phyloP scores from a whole-genome alignment of 345 rosid genomes.

The Xanthoceras sorbifolium region DNA sequence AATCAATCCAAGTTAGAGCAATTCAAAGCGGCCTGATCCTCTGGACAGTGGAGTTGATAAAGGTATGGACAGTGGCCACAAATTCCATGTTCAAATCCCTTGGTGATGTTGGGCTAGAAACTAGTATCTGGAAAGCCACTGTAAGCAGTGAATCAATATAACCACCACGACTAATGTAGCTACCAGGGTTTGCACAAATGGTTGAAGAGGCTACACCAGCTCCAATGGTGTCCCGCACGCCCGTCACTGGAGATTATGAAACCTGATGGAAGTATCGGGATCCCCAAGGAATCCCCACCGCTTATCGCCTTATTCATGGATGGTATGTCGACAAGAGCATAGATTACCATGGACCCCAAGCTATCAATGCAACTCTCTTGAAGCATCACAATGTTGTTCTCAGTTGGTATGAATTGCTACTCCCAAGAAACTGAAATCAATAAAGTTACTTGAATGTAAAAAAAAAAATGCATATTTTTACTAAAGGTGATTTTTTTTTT shows the following conservation, averaged over 20 bases:
- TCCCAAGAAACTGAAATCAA: no score
- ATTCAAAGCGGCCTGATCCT: constrained; percentile 44
- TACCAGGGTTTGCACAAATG: constrained; percentile 1
- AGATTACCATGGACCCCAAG: constrained; percentile 43
- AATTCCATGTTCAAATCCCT: constrained; percentile 37
- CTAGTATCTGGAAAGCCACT: constrained; percentile 66
- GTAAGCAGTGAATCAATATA: no score
- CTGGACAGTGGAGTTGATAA: no score
- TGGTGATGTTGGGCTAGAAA: constrained; percentile 24
- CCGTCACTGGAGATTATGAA: no score
- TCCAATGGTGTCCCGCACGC: no score
- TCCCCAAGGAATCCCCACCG: no score
- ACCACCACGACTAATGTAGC: constrained; percentile 38
- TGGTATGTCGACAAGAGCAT: no score
- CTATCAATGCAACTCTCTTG: constrained; percentile 61
- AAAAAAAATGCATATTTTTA: no score
- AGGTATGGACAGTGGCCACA: constrained; percentile 48
- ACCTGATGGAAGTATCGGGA: no score
- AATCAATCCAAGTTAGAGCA: constrained; percentile 33
- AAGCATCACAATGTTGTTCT: constrained; percentile 47
- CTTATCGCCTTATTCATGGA: no score
- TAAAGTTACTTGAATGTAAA: no score
- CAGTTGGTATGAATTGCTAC: constrained; percentile 31
- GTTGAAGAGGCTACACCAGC: constrained; percentile 53
- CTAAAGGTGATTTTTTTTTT: no score